Conservation (phyloP, 108 stramenopile genomes). For the Cyclostephanos tholiformis region DNA sequence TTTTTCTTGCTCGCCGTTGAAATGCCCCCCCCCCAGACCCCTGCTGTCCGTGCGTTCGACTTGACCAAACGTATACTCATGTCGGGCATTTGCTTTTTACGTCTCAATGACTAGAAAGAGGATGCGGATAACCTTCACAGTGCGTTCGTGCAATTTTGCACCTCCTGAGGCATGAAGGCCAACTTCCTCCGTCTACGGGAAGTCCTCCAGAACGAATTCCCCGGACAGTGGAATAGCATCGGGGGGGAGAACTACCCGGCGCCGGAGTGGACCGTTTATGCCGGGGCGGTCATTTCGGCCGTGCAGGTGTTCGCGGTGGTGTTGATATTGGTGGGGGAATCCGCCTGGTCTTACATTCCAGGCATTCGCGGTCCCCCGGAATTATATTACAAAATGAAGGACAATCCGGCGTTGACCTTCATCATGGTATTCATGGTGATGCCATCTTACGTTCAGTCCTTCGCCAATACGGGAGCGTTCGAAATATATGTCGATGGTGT, state of each 20-base stretch:
- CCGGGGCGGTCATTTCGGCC: constrained; percentile 22
- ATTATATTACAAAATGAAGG: constrained; percentile 49
- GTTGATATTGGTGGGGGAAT: constrained; percentile 37
- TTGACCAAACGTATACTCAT: too few relatives aligned
- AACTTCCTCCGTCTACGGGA: constrained; percentile 49
- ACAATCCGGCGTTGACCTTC: constrained; percentile 41
- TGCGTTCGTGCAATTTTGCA: constrained; percentile 49
- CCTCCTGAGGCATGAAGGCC: constrained; percentile 54
- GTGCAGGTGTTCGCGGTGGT: constrained; percentile 46
- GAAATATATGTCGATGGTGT: constrained; percentile 44
- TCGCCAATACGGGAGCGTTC: constrained; percentile 43
- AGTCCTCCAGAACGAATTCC: constrained; percentile 43
- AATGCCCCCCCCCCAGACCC: too few relatives aligned
- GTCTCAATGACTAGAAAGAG: neutral
- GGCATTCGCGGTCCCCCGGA: constrained; percentile 36
- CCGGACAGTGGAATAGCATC: constrained; percentile 47
- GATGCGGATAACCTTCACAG: constrained; percentile 27
- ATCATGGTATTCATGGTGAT: constrained; percentile 46
- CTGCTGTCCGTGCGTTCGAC: too few relatives aligned
- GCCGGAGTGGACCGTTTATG: constrained; percentile 43
- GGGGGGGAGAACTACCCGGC: constrained; percentile 43
- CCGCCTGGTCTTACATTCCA: constrained; percentile 43
- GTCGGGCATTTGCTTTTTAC: too few relatives aligned
- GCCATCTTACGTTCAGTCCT: constrained; percentile 45
- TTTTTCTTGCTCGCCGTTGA: too few relatives aligned